Evolutionary conservation across 163 green algal genomes (phyloP).

Genomic region (Scenedesmus sp.): DNA sequence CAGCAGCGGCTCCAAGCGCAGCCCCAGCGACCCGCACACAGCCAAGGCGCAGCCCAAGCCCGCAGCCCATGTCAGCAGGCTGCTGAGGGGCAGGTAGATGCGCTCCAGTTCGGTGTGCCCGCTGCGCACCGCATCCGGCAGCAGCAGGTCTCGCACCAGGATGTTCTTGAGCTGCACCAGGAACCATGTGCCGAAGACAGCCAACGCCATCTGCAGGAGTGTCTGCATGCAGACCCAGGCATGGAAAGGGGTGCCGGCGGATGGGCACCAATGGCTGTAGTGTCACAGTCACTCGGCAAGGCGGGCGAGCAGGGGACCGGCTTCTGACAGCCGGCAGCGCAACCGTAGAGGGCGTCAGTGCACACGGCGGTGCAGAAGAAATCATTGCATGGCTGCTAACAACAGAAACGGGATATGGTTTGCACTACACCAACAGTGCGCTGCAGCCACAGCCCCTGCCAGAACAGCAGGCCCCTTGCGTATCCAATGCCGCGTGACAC

Average conservation of each 20-base stretch:
- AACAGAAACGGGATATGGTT: too few species aligned
- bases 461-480: neutral
- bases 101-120: slow-evolving; percentile 32
- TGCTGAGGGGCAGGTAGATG: slow-evolving; percentile 38
- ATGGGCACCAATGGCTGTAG: neutral
- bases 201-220: neutral
- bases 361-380: too few species aligned
- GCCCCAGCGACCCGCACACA: neutral
- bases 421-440: too few species aligned
- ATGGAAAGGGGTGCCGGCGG: too few species aligned
- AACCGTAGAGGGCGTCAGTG: too few species aligned
- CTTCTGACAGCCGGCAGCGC: too few species aligned
- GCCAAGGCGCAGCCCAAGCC: neutral
- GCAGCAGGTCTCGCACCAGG: neutral
- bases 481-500: too few species aligned
- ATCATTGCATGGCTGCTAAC: too few species aligned
- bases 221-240: neutral
- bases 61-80: slow-evolving; percentile 39
- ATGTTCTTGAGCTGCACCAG: slow-evolving; percentile 44
- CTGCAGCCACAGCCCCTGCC: neutral
- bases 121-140: slow-evolving; percentile 15
- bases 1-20: slow-evolving; percentile 31
- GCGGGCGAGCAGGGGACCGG: too few species aligned
- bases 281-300: too few species aligned
- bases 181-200: slow-evolving; percentile 35